phyloP scores from a whole-genome alignment of 768 basidiomycete species.

The Crepidotus variabilis region DNA sequence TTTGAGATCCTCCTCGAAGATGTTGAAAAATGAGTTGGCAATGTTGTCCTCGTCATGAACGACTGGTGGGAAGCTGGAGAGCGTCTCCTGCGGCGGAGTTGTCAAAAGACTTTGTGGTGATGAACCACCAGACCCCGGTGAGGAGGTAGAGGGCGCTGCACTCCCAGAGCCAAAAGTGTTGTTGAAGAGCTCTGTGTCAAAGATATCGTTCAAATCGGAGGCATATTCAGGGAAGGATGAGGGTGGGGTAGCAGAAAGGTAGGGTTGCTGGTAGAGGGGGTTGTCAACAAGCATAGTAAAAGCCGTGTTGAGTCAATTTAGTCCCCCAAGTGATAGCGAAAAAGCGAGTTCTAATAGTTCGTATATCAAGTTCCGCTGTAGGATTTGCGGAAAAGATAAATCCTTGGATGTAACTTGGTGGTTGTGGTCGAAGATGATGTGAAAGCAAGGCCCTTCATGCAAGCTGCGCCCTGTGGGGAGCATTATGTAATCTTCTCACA shows the following conservation, averaged over 20 bases:
- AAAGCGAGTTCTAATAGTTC: background rate
- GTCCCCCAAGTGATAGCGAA: background rate
- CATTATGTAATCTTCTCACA: constrained; percentile 11
- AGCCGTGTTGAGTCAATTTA: background rate
- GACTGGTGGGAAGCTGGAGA: constrained; percentile 34
- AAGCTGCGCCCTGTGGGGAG: constrained; percentile 1
- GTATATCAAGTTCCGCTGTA: background rate
- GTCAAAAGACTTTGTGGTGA: constrained; percentile 38
- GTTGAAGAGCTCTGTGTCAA: constrained; percentile 59
- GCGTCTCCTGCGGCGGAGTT: constrained; percentile 41
- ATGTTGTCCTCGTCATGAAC: constrained; percentile 24
- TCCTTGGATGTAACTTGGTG: background rate
- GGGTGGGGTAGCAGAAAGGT: constrained; percentile 12
- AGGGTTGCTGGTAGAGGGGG: constrained; percentile 17
- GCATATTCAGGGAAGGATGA: constrained; percentile 17
- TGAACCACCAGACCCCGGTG: constrained; percentile 39
- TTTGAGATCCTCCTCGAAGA: constrained; percentile 45
- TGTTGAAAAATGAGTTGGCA: constrained; percentile 34
- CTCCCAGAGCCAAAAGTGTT: constrained; percentile 21
- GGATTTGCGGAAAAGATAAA: background rate
- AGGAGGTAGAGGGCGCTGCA: constrained; percentile 29
- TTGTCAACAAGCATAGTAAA: constrained; percentile 21
- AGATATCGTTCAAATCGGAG: constrained; percentile 55
- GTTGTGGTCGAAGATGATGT: background rate
- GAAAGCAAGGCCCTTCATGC: background rate